These are phyloP conservation scores for Coniochaeta hoffmannii DNA, from an alignment of 2,329 filamentous ascomycete genomes.

Conservation along the genomic window DNA sequence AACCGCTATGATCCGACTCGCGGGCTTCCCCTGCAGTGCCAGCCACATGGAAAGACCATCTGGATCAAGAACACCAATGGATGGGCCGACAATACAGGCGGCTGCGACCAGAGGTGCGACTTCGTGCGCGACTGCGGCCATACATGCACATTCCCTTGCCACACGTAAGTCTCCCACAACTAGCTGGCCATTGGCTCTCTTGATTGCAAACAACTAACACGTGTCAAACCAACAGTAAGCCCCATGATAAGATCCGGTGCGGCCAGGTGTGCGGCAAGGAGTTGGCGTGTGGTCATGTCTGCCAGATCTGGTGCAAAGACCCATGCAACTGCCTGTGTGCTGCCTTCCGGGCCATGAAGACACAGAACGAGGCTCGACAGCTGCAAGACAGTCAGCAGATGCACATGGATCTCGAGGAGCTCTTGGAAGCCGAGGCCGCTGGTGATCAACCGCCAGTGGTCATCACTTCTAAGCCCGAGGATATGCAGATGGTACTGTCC, in stretches of 20 bases:
- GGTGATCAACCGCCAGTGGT: background rate
- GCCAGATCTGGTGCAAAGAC: background rate
- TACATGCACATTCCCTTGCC: slow-evolving; percentile 41
- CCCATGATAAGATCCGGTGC: slow-evolving; percentile 15
- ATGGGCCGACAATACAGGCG: slow-evolving; percentile 42
- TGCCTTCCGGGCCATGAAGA: background rate
- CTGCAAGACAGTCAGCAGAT: background rate
- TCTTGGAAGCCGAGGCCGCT: background rate
- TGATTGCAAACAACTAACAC: background rate
- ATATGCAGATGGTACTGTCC: background rate
- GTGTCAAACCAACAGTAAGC: slow-evolving; percentile 2
- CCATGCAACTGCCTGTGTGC: background rate
- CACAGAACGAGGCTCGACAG: background rate
- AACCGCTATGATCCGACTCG: slow-evolving; percentile 20
- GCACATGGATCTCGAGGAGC: background rate
- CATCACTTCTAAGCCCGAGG: background rate
- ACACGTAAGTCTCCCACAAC: slow-evolving; percentile 30
- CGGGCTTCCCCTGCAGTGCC: slow-evolving; percentile 57
- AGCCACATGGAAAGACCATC: slow-evolving; percentile 45
- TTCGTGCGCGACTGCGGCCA: slow-evolving; percentile 41
- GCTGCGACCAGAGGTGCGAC: slow-evolving; percentile 41
- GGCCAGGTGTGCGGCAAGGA: slow-evolving; percentile 11
- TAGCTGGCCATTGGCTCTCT: slow-evolving; percentile 8
- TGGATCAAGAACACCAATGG: slow-evolving; percentile 44
- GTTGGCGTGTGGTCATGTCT: slow-evolving; percentile 6